A percentile compares a stretch with the other conserved stretches of the same genome.
Evolutionary conservation across 2,329 filamentous ascomycete genomes (phyloP).

Genomic region (Colletotrichum costaricense): DNA sequence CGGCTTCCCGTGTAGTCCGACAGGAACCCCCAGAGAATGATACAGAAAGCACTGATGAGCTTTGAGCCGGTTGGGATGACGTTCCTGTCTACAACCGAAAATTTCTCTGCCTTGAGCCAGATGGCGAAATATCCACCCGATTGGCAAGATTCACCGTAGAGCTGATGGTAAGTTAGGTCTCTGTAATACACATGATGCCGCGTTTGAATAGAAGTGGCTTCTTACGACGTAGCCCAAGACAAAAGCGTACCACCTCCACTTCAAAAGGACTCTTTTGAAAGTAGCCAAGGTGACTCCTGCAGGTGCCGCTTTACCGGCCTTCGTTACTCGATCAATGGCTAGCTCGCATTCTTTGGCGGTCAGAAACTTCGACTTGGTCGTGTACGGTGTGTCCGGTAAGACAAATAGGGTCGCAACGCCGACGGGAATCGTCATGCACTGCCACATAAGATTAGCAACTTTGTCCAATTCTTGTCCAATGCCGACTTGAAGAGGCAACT

Average conservation of each 20-base stretch:
- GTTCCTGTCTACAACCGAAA: conserved; percentile 40
- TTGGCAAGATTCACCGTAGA: conserved; percentile 25
- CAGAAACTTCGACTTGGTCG: conserved; percentile 15
- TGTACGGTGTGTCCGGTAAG: conserved; percentile 30
- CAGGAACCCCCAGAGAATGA: conserved; percentile 38
- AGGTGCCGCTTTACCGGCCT: conserved; percentile 34
- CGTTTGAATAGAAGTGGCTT: not conserved
- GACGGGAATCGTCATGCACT: conserved; percentile 38
- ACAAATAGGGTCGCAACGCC: conserved; percentile 19
- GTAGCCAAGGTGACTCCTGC: conserved; percentile 33
- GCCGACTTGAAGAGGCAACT: not conserved
- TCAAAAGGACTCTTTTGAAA: conserved; percentile 32
- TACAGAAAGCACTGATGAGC: conserved; percentile 37
- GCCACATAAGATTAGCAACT: conserved; percentile 17
- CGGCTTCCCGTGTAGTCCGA: conserved; percentile 36
- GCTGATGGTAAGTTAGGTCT: conserved; percentile 2
- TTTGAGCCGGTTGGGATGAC: conserved; percentile 40
- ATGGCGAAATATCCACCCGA: conserved; percentile 37
- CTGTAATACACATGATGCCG: not conserved
- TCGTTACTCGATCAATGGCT: conserved; percentile 23
- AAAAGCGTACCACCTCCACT: conserved; percentile 37
- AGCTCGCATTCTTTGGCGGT: conserved; percentile 20
- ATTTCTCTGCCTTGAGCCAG: conserved; percentile 41
- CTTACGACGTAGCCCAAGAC: conserved; percentile 38
- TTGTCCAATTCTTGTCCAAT: not conserved